Conservation (phyloP, 129 eudicot species). For the Deinandra increscens region DNA sequence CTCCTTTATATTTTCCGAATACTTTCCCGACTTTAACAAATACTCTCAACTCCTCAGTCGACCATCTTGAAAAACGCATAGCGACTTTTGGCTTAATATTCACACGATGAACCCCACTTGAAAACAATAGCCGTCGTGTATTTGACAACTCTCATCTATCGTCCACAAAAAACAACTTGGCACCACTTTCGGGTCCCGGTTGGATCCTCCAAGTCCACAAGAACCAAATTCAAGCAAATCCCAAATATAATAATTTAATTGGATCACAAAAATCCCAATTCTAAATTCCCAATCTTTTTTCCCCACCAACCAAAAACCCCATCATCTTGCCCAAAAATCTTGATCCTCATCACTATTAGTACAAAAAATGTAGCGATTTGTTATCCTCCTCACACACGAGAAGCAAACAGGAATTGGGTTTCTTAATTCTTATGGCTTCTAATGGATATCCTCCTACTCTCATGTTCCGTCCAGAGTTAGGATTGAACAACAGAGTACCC, state of each 20-base stretch:
- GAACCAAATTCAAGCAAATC: slow-evolving; percentile 14
- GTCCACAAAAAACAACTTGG: slow-evolving; percentile 29
- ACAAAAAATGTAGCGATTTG: slow-evolving; percentile 33
- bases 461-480: slow-evolving; percentile 42
- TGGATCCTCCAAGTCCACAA: slow-evolving; percentile 27
- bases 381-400: slow-evolving; percentile 30
- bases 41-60: too few species aligned
- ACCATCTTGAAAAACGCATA: too few species aligned
- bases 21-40: too few species aligned
- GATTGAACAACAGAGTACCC: slow-evolving; percentile 23
- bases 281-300: slow-evolving; percentile 10
- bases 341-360: not conserved
- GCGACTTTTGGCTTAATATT: too few species aligned
- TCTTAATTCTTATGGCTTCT: slow-evolving; percentile 58
- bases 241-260: not conserved
- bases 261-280: slow-evolving; percentile 32
- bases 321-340: slow-evolving; percentile 19
- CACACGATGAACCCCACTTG: too few species aligned
- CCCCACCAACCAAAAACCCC: slow-evolving; percentile 33
- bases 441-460: slow-evolving; percentile 56
- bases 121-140: too few species aligned
- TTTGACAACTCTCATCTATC: not conserved
- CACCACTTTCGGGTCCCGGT: slow-evolving; percentile 20
- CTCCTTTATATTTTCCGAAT: too few species aligned
- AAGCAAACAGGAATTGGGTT: slow-evolving; percentile 27